Evolutionary conservation across 345 rosid genomes (phyloP), one percentile per base, ranked within the genome.

Genomic region (Eutrema heterophyllum): DNA sequence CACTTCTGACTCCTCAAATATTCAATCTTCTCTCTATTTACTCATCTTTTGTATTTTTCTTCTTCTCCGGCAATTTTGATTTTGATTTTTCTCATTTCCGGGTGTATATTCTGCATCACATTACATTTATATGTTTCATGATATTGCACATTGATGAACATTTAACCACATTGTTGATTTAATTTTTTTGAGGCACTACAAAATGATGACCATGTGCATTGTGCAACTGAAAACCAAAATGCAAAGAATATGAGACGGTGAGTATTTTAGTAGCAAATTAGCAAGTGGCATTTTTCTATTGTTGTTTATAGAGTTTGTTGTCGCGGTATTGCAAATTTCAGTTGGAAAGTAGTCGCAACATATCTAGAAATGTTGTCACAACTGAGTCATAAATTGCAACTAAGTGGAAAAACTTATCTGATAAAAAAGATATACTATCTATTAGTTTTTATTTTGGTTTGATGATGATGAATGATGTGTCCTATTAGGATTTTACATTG

Each of bases 1-100:
- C 41, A 64, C 78, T 0, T 90, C 84, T 44, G 69, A 54, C 35
- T 86, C 96, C 5, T 49, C 80, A 9, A 59, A 46, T 51, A 32
- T 53, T 38, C n/a, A 18, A 7, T 75, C 63, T 75, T 75, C 43
- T 0, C 57, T 24, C 11, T 60, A 0, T 52, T 24, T 68, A 11
- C 41, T 68, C 32, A 33, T 68, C 4, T 68, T 60, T 61, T 55
- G 61, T 43, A 11, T 32, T 18, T n/a, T 67, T 68, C 36, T 67
- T 49, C 61, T 51, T 32, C 2, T 67, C 26, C 15, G 49, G 33
- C 15, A 3, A n/a, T 33, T 60, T 52, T 68, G 40, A 74, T 8
- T 5, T 38, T 9, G 24, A 13, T 9, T 2, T 46, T 46, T 39
- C 16, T 48, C 12, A 29, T 39, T 39, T 58, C 2, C 24, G 29